Evolutionary conservation across 2,329 filamentous ascomycete genomes (phyloP), one percentile per base, ranked within the genome.

Genomic region (Scedosporium aurantiacum): DNA sequence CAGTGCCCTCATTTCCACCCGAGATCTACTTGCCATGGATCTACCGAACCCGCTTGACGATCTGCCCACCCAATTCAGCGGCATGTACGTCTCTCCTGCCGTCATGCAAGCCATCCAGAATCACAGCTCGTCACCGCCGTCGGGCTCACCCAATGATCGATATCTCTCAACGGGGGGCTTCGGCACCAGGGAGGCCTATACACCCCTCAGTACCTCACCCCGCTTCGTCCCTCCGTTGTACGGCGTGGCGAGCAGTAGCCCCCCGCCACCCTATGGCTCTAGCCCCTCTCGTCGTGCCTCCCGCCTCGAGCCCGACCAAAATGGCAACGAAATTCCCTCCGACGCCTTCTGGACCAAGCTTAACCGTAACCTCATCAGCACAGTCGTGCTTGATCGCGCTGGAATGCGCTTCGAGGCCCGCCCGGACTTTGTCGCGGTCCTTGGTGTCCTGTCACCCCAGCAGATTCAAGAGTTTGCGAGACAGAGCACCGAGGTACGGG

Each of bases 321-420:
- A 79, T 37, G 84, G 84, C 1, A 75, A 78, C 4, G 76, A 80
- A 12, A 87, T 87, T 2, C 78, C 78, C 0, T 67, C 77, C 1
- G 79, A 84, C 27, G 83, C 82, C 1, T 76, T 78, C 58, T 86
- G 83, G 83, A 86, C 83, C 3, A 79, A 76, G 61, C 82, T 86
- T 40, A 76, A 74, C 61, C 77, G 83, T 12, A 73, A 72, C 1
- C 73, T 84, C 0, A 76, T 86, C 7, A 84, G 82, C n/a, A 78
- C 79, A 4, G 82, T 84, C 64, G 80, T 84, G 0, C 73, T 86
- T 2, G 75, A 78, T 45, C 73, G 77, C 50, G 81, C 82, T 3
- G 78, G 81, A 12, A 76, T 83, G 23, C 78, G 83, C 8, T 86
- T 84, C 66, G 83, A 86, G 68, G 83, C 83, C 8, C 76, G 81